Percentiles rank a stretch among this genome's conserved stretches.
Conservation (phyloP, 495 filamentous ascomycete genomes). For the Neurospora sp. region DNA sequence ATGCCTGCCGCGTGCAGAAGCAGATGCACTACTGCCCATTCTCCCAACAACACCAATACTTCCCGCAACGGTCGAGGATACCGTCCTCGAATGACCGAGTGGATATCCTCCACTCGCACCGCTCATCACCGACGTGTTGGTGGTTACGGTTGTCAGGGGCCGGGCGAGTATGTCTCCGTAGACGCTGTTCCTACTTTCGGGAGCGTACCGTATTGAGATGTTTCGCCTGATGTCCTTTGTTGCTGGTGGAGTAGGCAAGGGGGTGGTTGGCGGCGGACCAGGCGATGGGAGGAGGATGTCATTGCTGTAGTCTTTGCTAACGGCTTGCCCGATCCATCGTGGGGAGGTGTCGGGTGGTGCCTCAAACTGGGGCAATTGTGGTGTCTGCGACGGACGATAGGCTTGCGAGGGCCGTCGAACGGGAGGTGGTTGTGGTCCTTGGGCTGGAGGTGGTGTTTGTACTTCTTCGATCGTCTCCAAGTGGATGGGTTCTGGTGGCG, state of each 20-base stretch:
- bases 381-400: neutral
- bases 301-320: neutral
- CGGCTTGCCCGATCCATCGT: neutral
- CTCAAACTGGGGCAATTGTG: neutral
- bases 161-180: conserved; percentile 1
- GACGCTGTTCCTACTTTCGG: neutral
- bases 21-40: neutral
- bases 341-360: neutral
- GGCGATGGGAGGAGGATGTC: neutral
- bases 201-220: neutral
- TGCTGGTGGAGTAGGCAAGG: neutral
- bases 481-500: neutral
- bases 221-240: neutral
- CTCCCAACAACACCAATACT: neutral
- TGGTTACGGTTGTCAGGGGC: neutral
- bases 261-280: neutral
- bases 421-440: neutral
- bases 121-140: neutral
- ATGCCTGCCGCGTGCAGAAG: neutral
- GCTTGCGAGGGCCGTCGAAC: neutral
- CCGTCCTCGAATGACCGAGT: neutral
- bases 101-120: neutral
- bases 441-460: neutral
- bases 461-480: neutral
- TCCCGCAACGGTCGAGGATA: neutral